Conservation (phyloP, 192 early-diverging fungal species). For the Neocallimastix lanati region DNA sequence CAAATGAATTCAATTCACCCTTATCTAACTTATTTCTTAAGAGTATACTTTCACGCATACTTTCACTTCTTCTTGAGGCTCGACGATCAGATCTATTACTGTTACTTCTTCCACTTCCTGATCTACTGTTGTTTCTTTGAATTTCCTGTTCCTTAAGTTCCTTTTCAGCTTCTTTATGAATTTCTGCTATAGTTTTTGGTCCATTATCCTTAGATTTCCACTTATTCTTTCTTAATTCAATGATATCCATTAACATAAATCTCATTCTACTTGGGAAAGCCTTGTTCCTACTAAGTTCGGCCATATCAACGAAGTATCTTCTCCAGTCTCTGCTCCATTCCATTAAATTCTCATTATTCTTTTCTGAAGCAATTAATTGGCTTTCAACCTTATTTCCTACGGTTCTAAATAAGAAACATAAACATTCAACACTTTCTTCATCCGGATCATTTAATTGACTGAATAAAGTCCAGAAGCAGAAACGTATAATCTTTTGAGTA, state of each 20-base stretch:
- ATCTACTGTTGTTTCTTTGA: conserved; percentile 11
- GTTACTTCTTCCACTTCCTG: neutral
- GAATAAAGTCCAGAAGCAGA: conserved; percentile 30
- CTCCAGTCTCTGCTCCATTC: neutral
- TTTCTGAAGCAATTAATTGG: conserved; percentile 40
- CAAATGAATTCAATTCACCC: neutral
- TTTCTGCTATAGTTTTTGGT: conserved; percentile 83
- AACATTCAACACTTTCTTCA: conserved; percentile 86
- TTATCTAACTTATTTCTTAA: neutral
- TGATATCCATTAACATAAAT: conserved; percentile 79
- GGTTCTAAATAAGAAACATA: conserved; percentile 80
- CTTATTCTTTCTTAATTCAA: conserved; percentile 57
- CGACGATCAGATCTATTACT: neutral
- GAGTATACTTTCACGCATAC: neutral
- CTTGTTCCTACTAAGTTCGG: conserved; percentile 43
- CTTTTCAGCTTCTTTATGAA: conserved; percentile 50
- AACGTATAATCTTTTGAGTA: conserved; percentile 85
- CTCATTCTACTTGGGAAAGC: conserved; percentile 69
- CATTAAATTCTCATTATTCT: neutral
- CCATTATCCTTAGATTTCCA: conserved; percentile 60
- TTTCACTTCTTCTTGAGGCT: neutral
- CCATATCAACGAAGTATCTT: conserved; percentile 62
- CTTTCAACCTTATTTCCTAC: conserved; percentile 45
- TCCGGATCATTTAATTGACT: conserved; percentile 52
- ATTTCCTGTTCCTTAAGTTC: conserved; percentile 53